phyloP scores from a whole-genome alignment of 805 yeast species.

The Teunomyces pallodes region DNA sequence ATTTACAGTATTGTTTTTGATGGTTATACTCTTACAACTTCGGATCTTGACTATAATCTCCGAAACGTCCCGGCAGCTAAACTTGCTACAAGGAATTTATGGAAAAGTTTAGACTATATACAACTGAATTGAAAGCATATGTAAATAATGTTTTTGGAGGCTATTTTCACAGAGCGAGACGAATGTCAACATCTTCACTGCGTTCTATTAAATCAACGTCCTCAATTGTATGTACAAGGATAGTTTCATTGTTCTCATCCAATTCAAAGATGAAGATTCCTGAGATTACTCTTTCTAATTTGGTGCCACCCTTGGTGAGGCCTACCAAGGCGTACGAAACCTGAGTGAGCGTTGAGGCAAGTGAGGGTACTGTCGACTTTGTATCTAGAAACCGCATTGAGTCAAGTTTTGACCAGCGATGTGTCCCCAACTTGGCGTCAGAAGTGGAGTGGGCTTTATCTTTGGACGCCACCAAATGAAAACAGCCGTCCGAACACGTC shows the following conservation, averaged over 20 bases:
- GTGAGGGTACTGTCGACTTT: constrained; percentile 14
- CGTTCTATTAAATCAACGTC: constrained; percentile 58
- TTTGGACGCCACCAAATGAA: constrained; percentile 34
- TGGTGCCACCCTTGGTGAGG: constrained; percentile 21
- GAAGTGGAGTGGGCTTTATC: constrained; percentile 27
- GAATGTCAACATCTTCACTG: constrained; percentile 23
- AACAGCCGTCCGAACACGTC: constrained; percentile 53
- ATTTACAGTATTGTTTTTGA: not conserved
- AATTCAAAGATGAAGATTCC: constrained; percentile 70
- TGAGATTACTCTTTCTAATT: constrained; percentile 40
- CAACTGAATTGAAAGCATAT: not conserved
- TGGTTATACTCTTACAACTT: constrained; percentile 1
- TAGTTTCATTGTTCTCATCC: constrained; percentile 50
- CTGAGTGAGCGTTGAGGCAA: constrained; percentile 24
- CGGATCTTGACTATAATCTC: not conserved
- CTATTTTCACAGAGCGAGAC: not conserved
- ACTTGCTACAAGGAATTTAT: not conserved
- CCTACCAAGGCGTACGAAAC: constrained; percentile 34
- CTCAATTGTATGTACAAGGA: constrained; percentile 65
- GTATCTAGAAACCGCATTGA: constrained; percentile 16
- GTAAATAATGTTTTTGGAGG: not conserved
- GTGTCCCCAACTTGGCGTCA: constrained; percentile 38
- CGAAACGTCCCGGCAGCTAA: not conserved
- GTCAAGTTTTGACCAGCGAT: constrained; percentile 39
- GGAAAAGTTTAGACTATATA: not conserved